phyloP scores from a whole-genome alignment of 805 yeast species.

The Babjeviella inositovora region DNA sequence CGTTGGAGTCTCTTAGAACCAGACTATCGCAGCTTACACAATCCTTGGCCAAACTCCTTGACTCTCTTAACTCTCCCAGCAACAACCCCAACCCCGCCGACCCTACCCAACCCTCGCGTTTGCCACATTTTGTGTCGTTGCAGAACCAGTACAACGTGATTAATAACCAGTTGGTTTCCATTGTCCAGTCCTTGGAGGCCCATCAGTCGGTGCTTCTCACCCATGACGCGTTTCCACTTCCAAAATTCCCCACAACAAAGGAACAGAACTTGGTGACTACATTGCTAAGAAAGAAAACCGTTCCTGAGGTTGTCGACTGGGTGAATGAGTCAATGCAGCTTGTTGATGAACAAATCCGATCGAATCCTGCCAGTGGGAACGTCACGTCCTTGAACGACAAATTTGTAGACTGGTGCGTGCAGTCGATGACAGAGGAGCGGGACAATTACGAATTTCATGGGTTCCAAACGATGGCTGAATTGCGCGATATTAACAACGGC shows the following conservation, averaged over 20 bases:
- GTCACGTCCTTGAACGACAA: slow-evolving; percentile 28
- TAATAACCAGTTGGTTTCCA: slow-evolving; percentile 65
- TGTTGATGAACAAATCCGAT: slow-evolving; percentile 9
- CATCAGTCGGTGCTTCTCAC: slow-evolving; percentile 40
- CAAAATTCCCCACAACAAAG: slow-evolving; percentile 71
- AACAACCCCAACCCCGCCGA: too few relatives aligned
- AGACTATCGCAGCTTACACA: too few relatives aligned
- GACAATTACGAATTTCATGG: slow-evolving; percentile 51
- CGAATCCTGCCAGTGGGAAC: slow-evolving; percentile 3
- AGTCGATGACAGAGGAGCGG: slow-evolving; percentile 31
- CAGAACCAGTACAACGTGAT: slow-evolving; percentile 78
- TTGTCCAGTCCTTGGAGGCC: slow-evolving; percentile 52
- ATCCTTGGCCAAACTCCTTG: too few relatives aligned
- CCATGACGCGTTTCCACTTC: slow-evolving; percentile 73
- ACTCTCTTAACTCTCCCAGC: too few relatives aligned
- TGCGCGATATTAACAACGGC: slow-evolving; percentile 9
- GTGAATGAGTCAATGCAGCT: slow-evolving; percentile 34
- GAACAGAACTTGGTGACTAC: slow-evolving; percentile 77
- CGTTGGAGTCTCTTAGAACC: too few relatives aligned
- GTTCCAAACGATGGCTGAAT: slow-evolving; percentile 34
- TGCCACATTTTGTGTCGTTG: slow-evolving; percentile 42
- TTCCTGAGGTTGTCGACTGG: slow-evolving; percentile 90
- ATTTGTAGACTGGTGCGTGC: slow-evolving; percentile 53
- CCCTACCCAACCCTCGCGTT: too few relatives aligned
- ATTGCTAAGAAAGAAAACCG: slow-evolving; percentile 67